Base-by-base conservation (phyloP, 1,284 basidiomycete genomes). In the Boletus sp. region DNA sequence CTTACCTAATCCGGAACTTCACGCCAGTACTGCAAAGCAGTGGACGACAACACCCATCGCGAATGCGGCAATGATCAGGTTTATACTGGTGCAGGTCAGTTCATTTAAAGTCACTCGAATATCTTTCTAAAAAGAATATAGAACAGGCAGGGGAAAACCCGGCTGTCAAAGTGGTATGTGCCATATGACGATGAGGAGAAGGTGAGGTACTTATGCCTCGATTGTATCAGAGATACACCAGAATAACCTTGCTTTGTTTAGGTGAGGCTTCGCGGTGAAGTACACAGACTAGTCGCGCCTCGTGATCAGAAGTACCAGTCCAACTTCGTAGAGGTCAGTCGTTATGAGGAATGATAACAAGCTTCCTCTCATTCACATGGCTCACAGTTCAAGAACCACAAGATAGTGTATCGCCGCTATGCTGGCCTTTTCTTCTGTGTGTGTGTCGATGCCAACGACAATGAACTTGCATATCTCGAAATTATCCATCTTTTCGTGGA, bases 401-500 rank as follows among this genome's bases (percentile, higher is more conserved):
- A 98, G 78, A 84, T 98, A 66, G 89, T 98, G 35, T 98, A 98
- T 75, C 83, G 95, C 59, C 86, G 95, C 59, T 99, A 99, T 68
- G 96, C 96, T 36, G 96, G 96, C 2, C 85, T 99, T 20, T 99
- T 98, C 82, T 99, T 99, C 77, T 98, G 95, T 70, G 83, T 97
- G 31, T 98, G 96, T 67, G 94, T 99, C 11, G 96, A 99, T 69
- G 93, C 93, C 24, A 96, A 98, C 68, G 97, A 99, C 76, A 99
- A 99, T 69, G 97, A 99, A 72, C 82, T 99, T 57, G 94, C 95
- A 0, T 98, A 97, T 73, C 80, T 98, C 31, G 97, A 99, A 73
- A 95, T 94, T 3, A 98, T 99, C 56, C 96, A 99, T 73, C 83
- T 99, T 4, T 98, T 99, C 70, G 97, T 99, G 24, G 97, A 99